Base-by-base conservation (phyloP, 805 yeast species). In the Wickerhamiella musiphila region DNA sequence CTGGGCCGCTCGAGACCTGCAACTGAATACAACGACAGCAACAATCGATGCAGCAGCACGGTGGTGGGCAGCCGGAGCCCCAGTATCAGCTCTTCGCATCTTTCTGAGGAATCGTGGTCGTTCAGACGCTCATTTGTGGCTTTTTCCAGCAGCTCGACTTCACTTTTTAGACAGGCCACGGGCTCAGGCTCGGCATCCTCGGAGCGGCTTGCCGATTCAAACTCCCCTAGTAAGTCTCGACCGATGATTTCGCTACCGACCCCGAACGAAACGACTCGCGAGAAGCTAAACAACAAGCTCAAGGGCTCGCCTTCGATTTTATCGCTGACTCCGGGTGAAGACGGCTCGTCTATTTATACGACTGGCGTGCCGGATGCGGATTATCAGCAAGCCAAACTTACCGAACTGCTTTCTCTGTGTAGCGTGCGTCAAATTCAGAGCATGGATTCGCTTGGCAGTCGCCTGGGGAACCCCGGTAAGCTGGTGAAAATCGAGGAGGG, bases 211-310 rank as follows among this genome's bases (percentile, higher is more conserved):
- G 8, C 18, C 17, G 19, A 23, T 18, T 17, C 21, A 4, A n/a
- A n/a, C n/a, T n/a, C n/a, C n/a, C n/a, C n/a, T n/a, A n/a, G n/a
- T n/a, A n/a, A n/a, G n/a, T n/a, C n/a, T n/a, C n/a, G n/a, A n/a
- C n/a, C n/a, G n/a, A 28, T 28, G 53, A 72, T 73, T 11, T 71
- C 78, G 4, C 50, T 68, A 35, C 81, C 79, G 1, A 58, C 65
- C 4, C 72, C 75, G 5, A 68, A 65, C 35, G 65, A 63, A 23
- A 61, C 60, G 9, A 65, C 77, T 11, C 58, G 70, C 22, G 70
- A 64, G 37, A 71, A 69, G 38, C 54, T 73, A 32, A 60, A 63
- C 40, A 58, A 61, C 36, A 73, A 68, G 42, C 51, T 73, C 29
- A 60, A 61, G 41, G 67, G 65, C 34, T 63, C 68, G 18, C 53